phyloP scores from a whole-genome alignment of 129 eudicot species.

The Solidago caesia region DNA sequence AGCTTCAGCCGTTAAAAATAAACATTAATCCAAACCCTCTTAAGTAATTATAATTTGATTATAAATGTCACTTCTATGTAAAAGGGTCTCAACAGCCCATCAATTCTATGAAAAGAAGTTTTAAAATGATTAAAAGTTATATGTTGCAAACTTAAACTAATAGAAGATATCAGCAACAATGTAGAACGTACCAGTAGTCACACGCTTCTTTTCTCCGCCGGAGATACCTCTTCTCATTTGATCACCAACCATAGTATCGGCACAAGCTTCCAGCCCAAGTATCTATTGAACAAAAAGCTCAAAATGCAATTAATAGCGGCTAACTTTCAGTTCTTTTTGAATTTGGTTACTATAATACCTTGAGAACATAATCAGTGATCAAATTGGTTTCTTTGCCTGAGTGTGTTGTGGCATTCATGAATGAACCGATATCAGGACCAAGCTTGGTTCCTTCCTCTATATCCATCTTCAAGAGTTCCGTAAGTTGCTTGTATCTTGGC shows the following conservation, averaged over 20 bases:
- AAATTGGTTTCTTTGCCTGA: conserved; percentile 33
- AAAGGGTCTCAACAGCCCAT: neutral
- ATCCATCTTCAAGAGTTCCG: conserved; percentile 35
- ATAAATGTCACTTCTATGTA: neutral
- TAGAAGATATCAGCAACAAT: neutral
- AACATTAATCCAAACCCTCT: neutral
- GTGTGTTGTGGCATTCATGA: conserved; percentile 38
- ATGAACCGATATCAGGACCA: conserved; percentile 34
- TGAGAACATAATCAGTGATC: conserved; percentile 47
- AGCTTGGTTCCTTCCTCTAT: conserved; percentile 29
- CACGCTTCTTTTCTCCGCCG: conserved; percentile 63
- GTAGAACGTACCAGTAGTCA: conserved; percentile 44
- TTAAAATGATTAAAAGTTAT: neutral
- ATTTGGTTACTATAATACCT: conserved; percentile 26
- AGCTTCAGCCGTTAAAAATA: neutral
- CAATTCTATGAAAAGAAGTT: neutral
- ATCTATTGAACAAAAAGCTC: conserved; percentile 31
- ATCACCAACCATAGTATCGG: conserved; percentile 56
- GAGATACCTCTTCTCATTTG: conserved; percentile 63
- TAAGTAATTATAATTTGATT: neutral
- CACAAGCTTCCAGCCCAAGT: conserved; percentile 53
- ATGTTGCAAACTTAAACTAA: neutral
- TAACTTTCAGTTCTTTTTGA: neutral
- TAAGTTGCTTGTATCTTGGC: conserved; percentile 34
- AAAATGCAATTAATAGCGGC: neutral